phyloP scores from a whole-genome alignment of 2,329 filamentous ascomycete species.

The Tympanopsis confertula region DNA sequence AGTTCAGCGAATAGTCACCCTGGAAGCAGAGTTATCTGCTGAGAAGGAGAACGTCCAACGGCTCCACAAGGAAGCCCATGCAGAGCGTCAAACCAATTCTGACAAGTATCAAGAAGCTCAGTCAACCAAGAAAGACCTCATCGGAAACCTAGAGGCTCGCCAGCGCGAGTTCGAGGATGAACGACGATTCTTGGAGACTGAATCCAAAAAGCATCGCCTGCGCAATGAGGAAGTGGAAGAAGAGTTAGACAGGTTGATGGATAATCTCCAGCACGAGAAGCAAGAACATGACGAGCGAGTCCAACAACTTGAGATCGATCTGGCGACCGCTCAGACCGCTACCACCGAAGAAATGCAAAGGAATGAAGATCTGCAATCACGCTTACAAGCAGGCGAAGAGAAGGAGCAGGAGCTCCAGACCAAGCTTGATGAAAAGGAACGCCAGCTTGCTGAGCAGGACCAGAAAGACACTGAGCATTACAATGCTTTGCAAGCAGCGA shows the following conservation, averaged over 20 bases:
- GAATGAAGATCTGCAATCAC: background rate
- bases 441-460: constrained; percentile 39
- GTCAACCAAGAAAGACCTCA: constrained; percentile 60
- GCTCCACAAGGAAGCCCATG: constrained; percentile 8
- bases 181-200: constrained; percentile 36
- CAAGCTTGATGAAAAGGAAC: constrained; percentile 38
- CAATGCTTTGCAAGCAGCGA: constrained; percentile 18
- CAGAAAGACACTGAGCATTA: constrained; percentile 16
- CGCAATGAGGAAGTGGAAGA: constrained; percentile 24
- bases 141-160: constrained; percentile 62
- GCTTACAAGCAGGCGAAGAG: background rate
- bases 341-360: background rate
- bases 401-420: background rate
- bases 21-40: constrained; percentile 10
- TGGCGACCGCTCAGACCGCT: background rate
- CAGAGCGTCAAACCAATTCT: constrained; percentile 19
- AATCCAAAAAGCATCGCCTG: background rate
- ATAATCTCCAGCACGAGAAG: constrained; percentile 49
- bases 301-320: background rate
- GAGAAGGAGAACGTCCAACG: constrained; percentile 32
- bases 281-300: constrained; percentile 35
- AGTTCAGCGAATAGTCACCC: background rate
- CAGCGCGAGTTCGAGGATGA: constrained; percentile 60
- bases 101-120: constrained; percentile 53
- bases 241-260: constrained; percentile 47